Conservation (phyloP, 768 basidiomycete genomes). For the Boletus eberwhitei region DNA sequence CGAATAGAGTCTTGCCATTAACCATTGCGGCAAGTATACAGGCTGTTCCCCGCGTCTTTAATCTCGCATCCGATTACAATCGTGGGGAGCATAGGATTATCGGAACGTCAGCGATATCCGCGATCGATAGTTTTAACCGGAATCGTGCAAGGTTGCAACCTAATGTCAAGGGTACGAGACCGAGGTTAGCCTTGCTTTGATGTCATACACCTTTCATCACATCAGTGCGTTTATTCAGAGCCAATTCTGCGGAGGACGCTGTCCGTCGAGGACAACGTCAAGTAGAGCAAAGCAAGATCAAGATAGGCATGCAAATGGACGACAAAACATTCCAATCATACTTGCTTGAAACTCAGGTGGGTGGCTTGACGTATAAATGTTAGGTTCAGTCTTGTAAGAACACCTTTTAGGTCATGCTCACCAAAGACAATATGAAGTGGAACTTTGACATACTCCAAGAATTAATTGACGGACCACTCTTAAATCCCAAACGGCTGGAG, state of each 20-base stretch:
- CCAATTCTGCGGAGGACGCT: constrained; percentile 82
- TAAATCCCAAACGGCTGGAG: constrained; percentile 89
- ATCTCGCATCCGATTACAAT: constrained; percentile 78
- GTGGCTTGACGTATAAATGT: constrained; percentile 6
- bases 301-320: constrained; percentile 92
- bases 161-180: constrained; percentile 53
- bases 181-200: constrained; percentile 46
- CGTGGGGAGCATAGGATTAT: constrained; percentile 74
- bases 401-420: constrained; percentile 65
- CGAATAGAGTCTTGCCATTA: constrained; percentile 83
- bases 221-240: constrained; percentile 37
- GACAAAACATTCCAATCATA: constrained; percentile 85
- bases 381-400: background rate
- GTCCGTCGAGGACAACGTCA: constrained; percentile 85
- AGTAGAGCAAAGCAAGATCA: constrained; percentile 86
- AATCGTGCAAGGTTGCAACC: constrained; percentile 74
- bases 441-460: constrained; percentile 86
- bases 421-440: constrained; percentile 91
- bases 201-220: background rate
- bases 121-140: constrained; percentile 93
- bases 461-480: constrained; percentile 85
- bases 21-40: constrained; percentile 81
- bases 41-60: constrained; percentile 81
- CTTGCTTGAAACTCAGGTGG: constrained; percentile 83
- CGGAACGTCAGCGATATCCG: constrained; percentile 79